A percentile compares a stretch with the other conserved stretches of the same genome.
Evolutionary conservation across 1,284 basidiomycete species (phyloP).

Genomic region (Ganoderma resinaceum): DNA sequence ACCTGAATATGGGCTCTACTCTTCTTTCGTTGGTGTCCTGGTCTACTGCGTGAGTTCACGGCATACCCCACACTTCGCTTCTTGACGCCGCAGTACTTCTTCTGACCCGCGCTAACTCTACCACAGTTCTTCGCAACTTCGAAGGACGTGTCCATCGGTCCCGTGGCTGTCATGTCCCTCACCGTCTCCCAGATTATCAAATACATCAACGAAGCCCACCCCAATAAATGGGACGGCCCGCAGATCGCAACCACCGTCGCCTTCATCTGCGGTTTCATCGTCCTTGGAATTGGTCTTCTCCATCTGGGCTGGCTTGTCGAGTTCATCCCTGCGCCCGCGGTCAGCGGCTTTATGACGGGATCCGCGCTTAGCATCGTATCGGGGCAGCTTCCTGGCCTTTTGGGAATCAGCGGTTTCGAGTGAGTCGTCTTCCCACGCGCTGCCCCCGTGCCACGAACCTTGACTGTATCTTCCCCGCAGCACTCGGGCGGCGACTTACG

Average conservation of each 20-base stretch:
- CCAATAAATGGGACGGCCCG: slow-evolving; percentile 62
- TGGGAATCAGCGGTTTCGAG: slow-evolving; percentile 87
- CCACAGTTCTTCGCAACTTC: slow-evolving; percentile 90
- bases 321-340: slow-evolving; percentile 90
- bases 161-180: slow-evolving; percentile 96
- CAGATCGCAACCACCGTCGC: slow-evolving; percentile 88
- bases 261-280: slow-evolving; percentile 90
- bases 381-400: slow-evolving; percentile 83
- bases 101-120: slow-evolving; percentile 15
- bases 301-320: slow-evolving; percentile 94
- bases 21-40: slow-evolving; percentile 91
- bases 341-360: slow-evolving; percentile 94
- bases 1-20: slow-evolving; percentile 92
- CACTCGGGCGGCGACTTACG: slow-evolving; percentile 84
- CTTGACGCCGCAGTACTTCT: slow-evolving; percentile 16
- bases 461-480: slow-evolving; percentile 43
- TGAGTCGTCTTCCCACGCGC: slow-evolving; percentile 44
- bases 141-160: slow-evolving; percentile 94
- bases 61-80: slow-evolving; percentile 32
- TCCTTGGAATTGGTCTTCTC: slow-evolving; percentile 89
- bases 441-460: background rate
- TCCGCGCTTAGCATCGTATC: slow-evolving; percentile 87
- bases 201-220: slow-evolving; percentile 60
- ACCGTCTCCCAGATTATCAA: slow-evolving; percentile 84
- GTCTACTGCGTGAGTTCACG: slow-evolving; percentile 70